Percentiles rank a stretch among this genome's conserved stretches.
phyloP scores from a whole-genome alignment of 2,329 filamentous ascomycete genomes.

The Sporothrix inflata region DNA sequence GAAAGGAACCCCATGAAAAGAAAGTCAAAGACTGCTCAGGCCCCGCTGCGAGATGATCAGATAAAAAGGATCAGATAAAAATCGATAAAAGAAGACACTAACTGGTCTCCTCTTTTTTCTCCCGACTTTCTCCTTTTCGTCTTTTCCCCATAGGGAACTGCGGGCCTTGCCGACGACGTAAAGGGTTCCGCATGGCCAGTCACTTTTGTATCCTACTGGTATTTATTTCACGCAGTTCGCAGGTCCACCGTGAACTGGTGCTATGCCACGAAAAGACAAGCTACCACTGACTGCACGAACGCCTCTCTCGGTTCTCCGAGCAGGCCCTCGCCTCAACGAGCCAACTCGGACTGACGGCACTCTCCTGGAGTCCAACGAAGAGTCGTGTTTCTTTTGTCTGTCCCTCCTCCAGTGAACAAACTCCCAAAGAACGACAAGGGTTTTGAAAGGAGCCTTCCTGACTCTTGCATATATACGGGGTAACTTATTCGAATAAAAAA shows the following conservation, averaged over 20 bases:
- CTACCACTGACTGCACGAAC: neutral
- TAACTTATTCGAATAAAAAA: too few species aligned
- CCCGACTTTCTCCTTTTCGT: neutral
- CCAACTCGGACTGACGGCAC: too few species aligned
- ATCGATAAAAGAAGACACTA: neutral
- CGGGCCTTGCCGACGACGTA: neutral
- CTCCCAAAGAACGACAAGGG: too few species aligned
- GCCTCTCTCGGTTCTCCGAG: neutral
- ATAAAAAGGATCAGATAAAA: constrained; percentile 10
- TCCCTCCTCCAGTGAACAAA: too few species aligned
- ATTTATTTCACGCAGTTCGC: neutral
- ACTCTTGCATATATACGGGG: too few species aligned
- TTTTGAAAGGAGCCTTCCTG: too few species aligned
- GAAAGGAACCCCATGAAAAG: neutral
- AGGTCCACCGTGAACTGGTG: neutral
- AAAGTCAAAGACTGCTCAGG: neutral
- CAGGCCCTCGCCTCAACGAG: neutral
- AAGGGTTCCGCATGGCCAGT: too few species aligned
- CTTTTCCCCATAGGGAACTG: neutral
- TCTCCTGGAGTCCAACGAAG: too few species aligned
- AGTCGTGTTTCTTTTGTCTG: too few species aligned
- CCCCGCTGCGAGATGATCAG: constrained; percentile 3
- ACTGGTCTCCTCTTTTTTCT: too few species aligned
- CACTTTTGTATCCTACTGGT: too few species aligned
- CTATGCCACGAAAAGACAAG: neutral